Base-by-base conservation (phyloP, 352 stramenopile species). In the Phytophthora colocasiae region DNA sequence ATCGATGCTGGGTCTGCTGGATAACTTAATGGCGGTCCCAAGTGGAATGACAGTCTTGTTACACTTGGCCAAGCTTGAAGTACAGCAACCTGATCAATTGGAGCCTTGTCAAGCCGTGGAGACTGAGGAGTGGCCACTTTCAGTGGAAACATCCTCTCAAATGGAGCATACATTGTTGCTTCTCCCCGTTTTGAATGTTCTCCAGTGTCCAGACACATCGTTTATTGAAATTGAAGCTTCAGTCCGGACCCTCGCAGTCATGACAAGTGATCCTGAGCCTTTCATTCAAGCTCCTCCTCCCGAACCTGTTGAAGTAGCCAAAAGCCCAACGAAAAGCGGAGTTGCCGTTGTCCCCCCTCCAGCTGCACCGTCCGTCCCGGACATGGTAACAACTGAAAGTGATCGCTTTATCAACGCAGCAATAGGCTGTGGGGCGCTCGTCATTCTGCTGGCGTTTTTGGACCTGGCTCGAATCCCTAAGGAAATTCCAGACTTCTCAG, bases 181-280 rank as follows among this genome's bases (percentile, higher is more conserved):
- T 0, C n/a, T 61, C 2, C 79, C 79, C 0, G 47, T 88, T 17
- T 36, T 85, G 15, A 63, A 55, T 1, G 74, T 88, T 0, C 72
- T 88, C 9, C 65, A 80, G 48, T 69, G 66, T 9, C 53, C 61
- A 0, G 26, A 59, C 11, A 83, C 79, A 6, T 80, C 67, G 4
- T 85, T 88, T 41, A 69, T 53, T 8, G 71, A 88, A 56, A 69
- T 88, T 34, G 66, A 85, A 65, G 79, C 79, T 46, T 77, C 77
- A 12, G 40, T 85, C 10, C 57, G 43, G 14, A 71, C 68, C 0
- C 53, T 85, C 2, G 27, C 52, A 6, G 51, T 73, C 2, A 66
- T 88, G 46, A 77, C 73, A 14, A 62, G 49, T 17, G 63, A 79
- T 48, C 32, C 61, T 11, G 54, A 71, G 4, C 27, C 14, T 40